Conservation (phyloP, 1,284 basidiomycete species). For the Phlebopus sp. region DNA sequence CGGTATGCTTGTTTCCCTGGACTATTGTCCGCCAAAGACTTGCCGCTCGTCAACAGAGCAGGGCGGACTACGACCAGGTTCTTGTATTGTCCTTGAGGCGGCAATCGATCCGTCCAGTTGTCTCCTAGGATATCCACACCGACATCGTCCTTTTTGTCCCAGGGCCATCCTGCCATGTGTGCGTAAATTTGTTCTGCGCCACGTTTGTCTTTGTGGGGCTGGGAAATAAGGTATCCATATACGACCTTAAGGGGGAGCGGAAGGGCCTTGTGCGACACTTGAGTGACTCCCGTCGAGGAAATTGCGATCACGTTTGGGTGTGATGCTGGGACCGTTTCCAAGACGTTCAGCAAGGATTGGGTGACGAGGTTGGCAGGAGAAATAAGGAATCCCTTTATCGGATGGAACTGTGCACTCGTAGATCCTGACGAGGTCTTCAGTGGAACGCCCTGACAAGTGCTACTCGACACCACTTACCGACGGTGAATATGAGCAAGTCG, state of each 20-base stretch:
- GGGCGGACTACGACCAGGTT: conserved; percentile 53
- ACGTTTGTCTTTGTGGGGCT: conserved; percentile 56
- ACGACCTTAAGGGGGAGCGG: conserved; percentile 48
- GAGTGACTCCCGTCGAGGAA: conserved; percentile 52
- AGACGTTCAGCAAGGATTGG: conserved; percentile 24
- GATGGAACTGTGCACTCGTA: conserved; percentile 15
- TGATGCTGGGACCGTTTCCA: conserved; percentile 27
- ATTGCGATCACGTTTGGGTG: conserved; percentile 51
- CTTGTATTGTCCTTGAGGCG: conserved; percentile 41
- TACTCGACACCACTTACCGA: conserved; percentile 18
- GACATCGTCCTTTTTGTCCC: conserved; percentile 38
- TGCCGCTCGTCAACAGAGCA: conserved; percentile 54
- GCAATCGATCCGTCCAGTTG: conserved; percentile 43
- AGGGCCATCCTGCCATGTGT: conserved; percentile 45
- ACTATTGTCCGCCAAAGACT: conserved; percentile 43
- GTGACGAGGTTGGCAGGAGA: conserved; percentile 31
- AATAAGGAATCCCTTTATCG: conserved; percentile 24
- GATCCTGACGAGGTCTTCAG: conserved; percentile 13
- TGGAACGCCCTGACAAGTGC: background rate
- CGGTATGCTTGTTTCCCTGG: conserved; percentile 32
- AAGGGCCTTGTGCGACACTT: conserved; percentile 40
- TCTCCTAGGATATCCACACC: conserved; percentile 36
- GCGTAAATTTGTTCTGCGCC: conserved; percentile 49
- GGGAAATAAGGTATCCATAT: conserved; percentile 39
- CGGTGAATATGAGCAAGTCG: conserved; percentile 22